These are phyloP conservation scores for Bidens hawaiensis DNA, from an alignment of 140 eudicot species.

Conservation along the genomic window DNA sequence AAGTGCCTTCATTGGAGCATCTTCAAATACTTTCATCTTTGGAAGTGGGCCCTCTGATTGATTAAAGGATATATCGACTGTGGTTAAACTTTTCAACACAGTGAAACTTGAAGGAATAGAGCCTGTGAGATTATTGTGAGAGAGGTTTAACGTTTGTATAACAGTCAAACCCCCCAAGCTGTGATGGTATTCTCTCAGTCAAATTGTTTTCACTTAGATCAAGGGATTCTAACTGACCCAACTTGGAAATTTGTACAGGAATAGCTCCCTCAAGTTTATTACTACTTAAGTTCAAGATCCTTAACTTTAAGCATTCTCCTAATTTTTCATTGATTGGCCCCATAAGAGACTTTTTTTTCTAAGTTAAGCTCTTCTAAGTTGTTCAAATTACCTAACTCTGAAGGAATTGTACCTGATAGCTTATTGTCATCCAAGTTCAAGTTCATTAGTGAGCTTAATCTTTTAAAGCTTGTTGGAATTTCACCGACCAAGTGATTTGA, in stretches of 20 bases:
- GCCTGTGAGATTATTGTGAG: not conserved
- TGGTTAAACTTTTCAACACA: not conserved
- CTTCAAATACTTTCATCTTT: too few species aligned
- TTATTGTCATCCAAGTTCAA: not conserved
- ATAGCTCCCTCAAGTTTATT: not conserved
- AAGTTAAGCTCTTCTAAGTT: not conserved
- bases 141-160: not conserved
- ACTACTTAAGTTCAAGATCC: not conserved
- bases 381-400: not conserved
- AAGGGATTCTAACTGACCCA: too few species aligned
- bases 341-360: not conserved
- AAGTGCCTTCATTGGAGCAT: too few species aligned
- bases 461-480: not conserved
- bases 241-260: not conserved
- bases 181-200: not conserved
- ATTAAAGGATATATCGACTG: not conserved
- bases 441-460: not conserved
- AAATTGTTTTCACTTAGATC: not conserved
- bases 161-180: not conserved
- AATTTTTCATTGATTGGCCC: not conserved
- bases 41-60: too few species aligned
- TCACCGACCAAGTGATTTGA: constrained; percentile 1
- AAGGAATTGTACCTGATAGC: not conserved
- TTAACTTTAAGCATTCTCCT: constrained; percentile 2
- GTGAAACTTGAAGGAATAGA: constrained; percentile 3